A percentile compares a stretch with the other conserved stretches of the same genome.
Evolutionary conservation across 352 stramenopile species (phyloP).

Genomic region (Pythium aphanidermatum): DNA sequence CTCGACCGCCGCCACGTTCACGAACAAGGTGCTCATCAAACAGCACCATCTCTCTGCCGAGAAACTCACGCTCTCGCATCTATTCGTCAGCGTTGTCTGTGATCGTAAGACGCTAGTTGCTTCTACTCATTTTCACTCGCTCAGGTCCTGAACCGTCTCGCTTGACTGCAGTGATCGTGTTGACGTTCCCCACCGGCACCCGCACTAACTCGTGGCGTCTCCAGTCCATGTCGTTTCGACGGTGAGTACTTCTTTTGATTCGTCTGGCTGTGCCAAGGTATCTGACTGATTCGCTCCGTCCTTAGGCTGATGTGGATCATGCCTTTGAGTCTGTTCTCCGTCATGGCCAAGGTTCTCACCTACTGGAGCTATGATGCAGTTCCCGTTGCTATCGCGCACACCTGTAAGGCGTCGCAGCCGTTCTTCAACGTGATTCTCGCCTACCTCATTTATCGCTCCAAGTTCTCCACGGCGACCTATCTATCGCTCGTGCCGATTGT

Average conservation of each 20-base stretch:
- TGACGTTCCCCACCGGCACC: slow-evolving; percentile 52
- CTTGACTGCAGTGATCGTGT: slow-evolving; percentile 42
- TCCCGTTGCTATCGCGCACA: slow-evolving; percentile 78
- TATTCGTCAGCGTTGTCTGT: slow-evolving; percentile 72
- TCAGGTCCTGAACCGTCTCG: neutral
- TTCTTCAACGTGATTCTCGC: slow-evolving; percentile 85
- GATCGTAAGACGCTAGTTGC: slow-evolving; percentile 40
- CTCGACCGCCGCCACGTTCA: slow-evolving; percentile 74
- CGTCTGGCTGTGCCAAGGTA: neutral
- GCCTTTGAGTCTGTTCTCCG: slow-evolving; percentile 72
- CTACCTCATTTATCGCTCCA: slow-evolving; percentile 65
- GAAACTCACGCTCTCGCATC: slow-evolving; percentile 81
- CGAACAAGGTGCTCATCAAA: slow-evolving; percentile 85
- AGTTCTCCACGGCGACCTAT: slow-evolving; percentile 69
- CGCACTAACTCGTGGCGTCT: slow-evolving; percentile 47
- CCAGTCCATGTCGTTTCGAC: slow-evolving; percentile 48
- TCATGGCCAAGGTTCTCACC: slow-evolving; percentile 77
- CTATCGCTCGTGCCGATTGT: slow-evolving; percentile 79
- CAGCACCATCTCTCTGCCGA: slow-evolving; percentile 80
- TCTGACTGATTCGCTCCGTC: neutral
- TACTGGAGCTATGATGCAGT: slow-evolving; percentile 88
- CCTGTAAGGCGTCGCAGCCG: slow-evolving; percentile 82
- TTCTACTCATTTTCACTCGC: neutral
- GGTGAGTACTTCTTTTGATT: slow-evolving; percentile 5
- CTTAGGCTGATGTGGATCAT: slow-evolving; percentile 65